phyloP scores from a whole-genome alignment of 2,329 filamentous ascomycete species.

The Meredithiella fracta region DNA sequence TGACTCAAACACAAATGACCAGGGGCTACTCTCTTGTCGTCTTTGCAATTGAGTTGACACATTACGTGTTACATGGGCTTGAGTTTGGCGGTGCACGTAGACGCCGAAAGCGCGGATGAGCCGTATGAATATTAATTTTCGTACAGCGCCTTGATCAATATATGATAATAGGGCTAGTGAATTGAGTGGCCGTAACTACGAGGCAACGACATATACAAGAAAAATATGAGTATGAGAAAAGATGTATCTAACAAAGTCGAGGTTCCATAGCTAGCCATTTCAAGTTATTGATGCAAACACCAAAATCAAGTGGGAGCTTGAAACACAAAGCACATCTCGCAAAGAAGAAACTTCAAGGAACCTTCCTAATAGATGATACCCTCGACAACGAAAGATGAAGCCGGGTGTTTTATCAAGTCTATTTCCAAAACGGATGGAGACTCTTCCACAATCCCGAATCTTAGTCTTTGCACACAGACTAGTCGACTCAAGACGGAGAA shows the following conservation, averaged over 20 bases:
- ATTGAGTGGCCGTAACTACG: no score
- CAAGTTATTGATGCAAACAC: constrained; percentile 5
- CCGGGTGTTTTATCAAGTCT: constrained; percentile 15
- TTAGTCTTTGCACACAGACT: constrained; percentile 89
- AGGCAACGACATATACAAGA: no score
- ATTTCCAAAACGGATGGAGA: constrained; percentile 34
- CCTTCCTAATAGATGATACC: constrained; percentile 3
- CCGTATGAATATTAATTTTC: not conserved
- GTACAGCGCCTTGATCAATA: no score
- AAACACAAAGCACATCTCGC: constrained; percentile 8
- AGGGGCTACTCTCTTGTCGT: not conserved
- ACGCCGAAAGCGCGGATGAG: not conserved
- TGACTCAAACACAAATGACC: not conserved
- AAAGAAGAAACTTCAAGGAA: constrained; percentile 12
- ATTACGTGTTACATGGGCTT: not conserved
- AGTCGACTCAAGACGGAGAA: constrained; percentile 76
- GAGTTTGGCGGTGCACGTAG: not conserved
- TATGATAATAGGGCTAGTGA: no score
- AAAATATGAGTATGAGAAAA: not conserved
- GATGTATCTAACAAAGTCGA: constrained; percentile 13
- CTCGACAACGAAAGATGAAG: constrained; percentile 12
- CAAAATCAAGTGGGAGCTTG: constrained; percentile 6
- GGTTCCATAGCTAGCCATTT: not conserved
- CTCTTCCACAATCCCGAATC: constrained; percentile 27
- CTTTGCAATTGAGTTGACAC: not conserved